Evolutionary conservation across 1,284 basidiomycete species (phyloP), one percentile per base, ranked within the genome.

Genomic region (Trichosporon coremiiforme): DNA sequence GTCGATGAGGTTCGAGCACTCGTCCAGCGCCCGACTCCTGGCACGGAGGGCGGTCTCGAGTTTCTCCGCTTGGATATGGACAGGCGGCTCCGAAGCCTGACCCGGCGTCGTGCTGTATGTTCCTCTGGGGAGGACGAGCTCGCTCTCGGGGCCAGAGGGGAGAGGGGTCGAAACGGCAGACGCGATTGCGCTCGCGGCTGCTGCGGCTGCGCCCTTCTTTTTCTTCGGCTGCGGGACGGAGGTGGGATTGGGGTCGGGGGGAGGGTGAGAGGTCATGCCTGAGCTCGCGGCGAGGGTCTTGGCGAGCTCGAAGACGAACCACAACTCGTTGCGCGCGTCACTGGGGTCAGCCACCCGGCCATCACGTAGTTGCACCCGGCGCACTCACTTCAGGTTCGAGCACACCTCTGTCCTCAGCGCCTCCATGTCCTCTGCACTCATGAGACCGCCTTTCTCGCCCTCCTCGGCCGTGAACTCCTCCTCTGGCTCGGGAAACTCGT

Each of bases 311-410:
- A 80, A 71, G 4, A 76, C 74, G 57, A 75, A 81, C 79, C 79
- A 83, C n/a, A 83, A 72, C 71, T 82, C 80, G 64, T 82, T 81
- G 4, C 79, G 77, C 10, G 80, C 80, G 41, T 75, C 73, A 70
- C 80, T 81, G 62, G 13, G 20, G 55, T 66, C 66, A 53, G 60
- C 62, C 9, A 10, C 33, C 2, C 8, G 22, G 12, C 5, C 47
- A n/a, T 22, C 10, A 36, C 8, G n/a, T 20, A n/a, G 7, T 15
- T 17, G 17, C n/a, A 9, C 17, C 17, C 4, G 17, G 4, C 50
- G 7, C 7, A 53, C 80, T 65, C 65, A 80, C 77, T 82, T 82
- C 25, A 83, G 72, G 47, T 80, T 76, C 13, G 65, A 60, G 36
- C 70, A 76, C 7, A 83, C 71, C 6, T 76, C 75, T 1, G 74